Percentiles rank a stretch among this genome's conserved stretches.
Evolutionary conservation across 2,329 filamentous ascomycete genomes (phyloP).

Genomic region (Beauveria brongniartii): DNA sequence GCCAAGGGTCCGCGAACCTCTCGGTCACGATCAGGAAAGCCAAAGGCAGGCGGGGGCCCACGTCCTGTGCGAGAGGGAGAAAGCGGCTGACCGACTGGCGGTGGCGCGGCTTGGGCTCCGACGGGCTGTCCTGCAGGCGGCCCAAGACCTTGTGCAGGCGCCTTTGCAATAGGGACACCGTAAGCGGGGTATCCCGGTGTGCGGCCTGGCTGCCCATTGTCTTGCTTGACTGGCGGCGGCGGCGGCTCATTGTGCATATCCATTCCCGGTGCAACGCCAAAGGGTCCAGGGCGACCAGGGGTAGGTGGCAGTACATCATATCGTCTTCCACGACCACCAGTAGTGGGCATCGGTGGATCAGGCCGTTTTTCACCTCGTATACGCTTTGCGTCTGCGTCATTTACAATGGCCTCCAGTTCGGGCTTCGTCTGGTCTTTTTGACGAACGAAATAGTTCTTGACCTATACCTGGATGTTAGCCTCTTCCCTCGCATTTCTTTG

Average conservation of each 20-base stretch:
- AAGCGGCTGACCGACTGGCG: conserved; percentile 34
- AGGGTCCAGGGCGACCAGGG: conserved; percentile 26
- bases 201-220: conserved; percentile 27
- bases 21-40: conserved; percentile 37
- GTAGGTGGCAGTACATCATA: conserved; percentile 31
- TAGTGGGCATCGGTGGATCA: conserved; percentile 49
- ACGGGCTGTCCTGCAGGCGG: conserved; percentile 11
- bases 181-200: conserved; percentile 35
- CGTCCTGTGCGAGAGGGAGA: conserved; percentile 39
- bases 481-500: not conserved
- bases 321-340: conserved; percentile 43
- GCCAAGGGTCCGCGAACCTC: conserved; percentile 30
- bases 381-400: conserved; percentile 51
- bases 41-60: conserved; percentile 34
- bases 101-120: conserved; percentile 18
- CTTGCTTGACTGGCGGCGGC: conserved; percentile 30
- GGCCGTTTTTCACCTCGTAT: conserved; percentile 50
- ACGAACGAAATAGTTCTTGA: conserved; percentile 58
- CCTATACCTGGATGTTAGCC: not conserved
- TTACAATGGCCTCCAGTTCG: conserved; percentile 53
- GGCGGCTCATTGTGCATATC: conserved; percentile 39
- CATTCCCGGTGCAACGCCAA: conserved; percentile 37
- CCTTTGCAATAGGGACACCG: conserved; percentile 39
- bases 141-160: conserved; percentile 24
- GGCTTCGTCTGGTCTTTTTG: conserved; percentile 51